Evolutionary conservation across 768 basidiomycete genomes (phyloP).

Genomic region (Jaapia argillacea): DNA sequence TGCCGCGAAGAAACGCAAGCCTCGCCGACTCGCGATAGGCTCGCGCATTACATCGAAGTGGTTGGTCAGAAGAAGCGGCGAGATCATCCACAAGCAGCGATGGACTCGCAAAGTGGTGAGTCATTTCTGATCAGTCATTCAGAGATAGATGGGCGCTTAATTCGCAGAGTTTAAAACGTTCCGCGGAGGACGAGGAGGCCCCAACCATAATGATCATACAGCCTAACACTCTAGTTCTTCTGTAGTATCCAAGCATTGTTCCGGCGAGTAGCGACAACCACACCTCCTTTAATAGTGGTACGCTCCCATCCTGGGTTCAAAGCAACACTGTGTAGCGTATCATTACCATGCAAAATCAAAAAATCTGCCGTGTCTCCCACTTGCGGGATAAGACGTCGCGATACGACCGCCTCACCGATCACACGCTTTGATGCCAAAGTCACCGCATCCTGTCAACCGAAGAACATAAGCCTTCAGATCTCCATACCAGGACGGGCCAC

Average conservation of each 20-base stretch:
- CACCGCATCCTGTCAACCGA: conserved; percentile 32
- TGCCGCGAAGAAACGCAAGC: no score
- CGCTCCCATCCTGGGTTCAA: conserved; percentile 40
- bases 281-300: conserved; percentile 38
- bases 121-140: no score
- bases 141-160: no score
- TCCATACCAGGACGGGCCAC: no score
- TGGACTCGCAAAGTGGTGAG: no score
- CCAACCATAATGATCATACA: neutral
- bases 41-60: no score
- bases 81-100: no score
- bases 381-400: conserved; percentile 24
- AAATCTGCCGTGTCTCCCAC: conserved; percentile 43
- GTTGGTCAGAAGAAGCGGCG: no score
- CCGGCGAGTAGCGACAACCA: conserved; percentile 29
- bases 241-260: conserved; percentile 7
- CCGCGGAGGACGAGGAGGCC: no score
- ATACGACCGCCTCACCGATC: conserved; percentile 24
- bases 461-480: conserved; percentile 4
- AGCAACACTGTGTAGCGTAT: conserved; percentile 33
- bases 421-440: conserved; percentile 42
- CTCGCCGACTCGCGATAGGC: no score
- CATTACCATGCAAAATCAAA: conserved; percentile 42
- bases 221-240: neutral
- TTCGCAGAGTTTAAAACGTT: no score